A percentile compares a stretch with the other conserved stretches of the same genome.
Conservation (phyloP, 2,329 filamentous ascomycete genomes). For the Cordyceps fumosorosea region DNA sequence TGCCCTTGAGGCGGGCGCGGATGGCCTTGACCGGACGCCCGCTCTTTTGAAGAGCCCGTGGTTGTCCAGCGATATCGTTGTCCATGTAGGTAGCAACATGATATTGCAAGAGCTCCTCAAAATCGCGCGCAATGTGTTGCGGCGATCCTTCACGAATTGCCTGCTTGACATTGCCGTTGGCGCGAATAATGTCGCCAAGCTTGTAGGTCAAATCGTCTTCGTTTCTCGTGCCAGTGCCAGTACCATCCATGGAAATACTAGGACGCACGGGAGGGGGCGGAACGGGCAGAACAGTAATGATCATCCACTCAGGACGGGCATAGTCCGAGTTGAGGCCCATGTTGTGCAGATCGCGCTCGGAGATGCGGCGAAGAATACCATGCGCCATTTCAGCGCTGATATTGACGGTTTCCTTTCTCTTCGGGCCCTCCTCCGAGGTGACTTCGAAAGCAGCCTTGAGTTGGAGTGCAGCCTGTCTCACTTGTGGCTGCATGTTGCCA, state of each 20-base stretch:
- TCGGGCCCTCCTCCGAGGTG: conserved; percentile 58
- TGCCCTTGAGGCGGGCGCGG: conserved; percentile 94
- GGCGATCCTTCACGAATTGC: conserved; percentile 89
- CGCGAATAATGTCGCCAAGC: conserved; percentile 93
- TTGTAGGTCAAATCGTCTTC: conserved; percentile 99
- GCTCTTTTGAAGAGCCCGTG: conserved; percentile 92
- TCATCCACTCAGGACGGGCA: conserved; percentile 96
- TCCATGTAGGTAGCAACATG: conserved; percentile 99
- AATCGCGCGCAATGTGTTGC: conserved; percentile 83
- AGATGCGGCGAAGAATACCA: conserved; percentile 79
- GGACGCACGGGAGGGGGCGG: conserved; percentile 93
- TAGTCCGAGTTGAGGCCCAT: conserved; percentile 94
- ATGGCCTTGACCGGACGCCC: conserved; percentile 96
- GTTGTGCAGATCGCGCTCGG: conserved; percentile 70
- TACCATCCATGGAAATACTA: conserved; percentile 95
- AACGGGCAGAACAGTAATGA: conserved; percentile 89
- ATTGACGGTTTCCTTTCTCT: conserved; percentile 68
- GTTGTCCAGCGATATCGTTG: conserved; percentile 95
- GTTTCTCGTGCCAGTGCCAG: conserved; percentile 82
- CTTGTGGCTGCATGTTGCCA: conserved; percentile 81
- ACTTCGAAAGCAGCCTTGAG: conserved; percentile 70
- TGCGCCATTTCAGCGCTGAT: conserved; percentile 82
- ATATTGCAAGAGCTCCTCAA: conserved; percentile 88
- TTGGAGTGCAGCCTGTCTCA: conserved; percentile 80
- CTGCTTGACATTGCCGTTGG: conserved; percentile 89